Base-by-base conservation (phyloP, 331 rosid species). In the Quercus tomentella region DNA sequence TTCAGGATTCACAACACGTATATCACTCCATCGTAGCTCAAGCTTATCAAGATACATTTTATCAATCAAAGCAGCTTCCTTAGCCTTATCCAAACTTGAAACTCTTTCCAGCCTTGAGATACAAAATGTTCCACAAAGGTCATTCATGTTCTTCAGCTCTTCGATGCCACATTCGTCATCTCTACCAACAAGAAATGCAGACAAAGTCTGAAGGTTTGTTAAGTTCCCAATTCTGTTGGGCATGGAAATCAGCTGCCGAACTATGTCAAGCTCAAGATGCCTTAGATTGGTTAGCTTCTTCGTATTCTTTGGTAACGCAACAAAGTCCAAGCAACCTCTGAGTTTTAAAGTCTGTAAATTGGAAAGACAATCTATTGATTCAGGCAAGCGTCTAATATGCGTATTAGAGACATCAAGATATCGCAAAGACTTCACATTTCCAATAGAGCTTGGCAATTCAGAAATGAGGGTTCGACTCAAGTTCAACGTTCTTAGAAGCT, bases 321-420 rank as follows among this genome's bases (percentile, higher is more conserved):
- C 52, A 5, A 76, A 79, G 28, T 82, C 18, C 5, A 10, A 5
- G 66, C 81, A 82, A 7, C 28, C 73, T 62, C 37, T 54, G 8
- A 77, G 81, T 57, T 77, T 82, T 17, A 77, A 41, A 74, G 77
- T 76, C 33, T 82, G 81, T 71, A 82, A 72, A 20, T 62, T 37
- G 45, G 10, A 52, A 37, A 72, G 78, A 73, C 28, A 7, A 76
- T 25, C 52, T 2, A 82, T 54, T 52, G 81, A 26, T 12, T 76
- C 75, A 1, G 85, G 81, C 61, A 82, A 65, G 3, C 30, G 49
- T 6, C 45, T 28, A 21, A 82, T 71, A 31, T 33, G 75, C 1
- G 85, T 76, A 28, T 71, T n/a, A 28, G 85, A 82, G 17, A 77
- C 74, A 62, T 76, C 85, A 62, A 76, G 3, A 37, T 82, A 82